Percentiles rank a stretch among this genome's conserved stretches.
Evolutionary conservation across 2,329 filamentous ascomycete genomes (phyloP).

Genomic region (Talaromyces sp.): DNA sequence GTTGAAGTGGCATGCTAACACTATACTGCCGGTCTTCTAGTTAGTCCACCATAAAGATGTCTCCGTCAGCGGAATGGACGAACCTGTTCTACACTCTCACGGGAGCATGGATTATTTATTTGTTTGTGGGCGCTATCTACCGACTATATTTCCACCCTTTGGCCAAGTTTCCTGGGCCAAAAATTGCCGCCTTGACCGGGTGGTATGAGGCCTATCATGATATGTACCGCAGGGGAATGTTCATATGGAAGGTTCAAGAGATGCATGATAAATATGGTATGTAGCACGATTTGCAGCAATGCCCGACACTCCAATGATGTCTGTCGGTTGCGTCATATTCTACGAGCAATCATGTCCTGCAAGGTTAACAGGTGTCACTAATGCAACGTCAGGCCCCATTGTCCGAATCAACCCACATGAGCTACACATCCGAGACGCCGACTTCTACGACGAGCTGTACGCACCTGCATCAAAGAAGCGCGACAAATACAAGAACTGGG

Average conservation of each 20-base stretch:
- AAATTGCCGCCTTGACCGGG: conserved; percentile 33
- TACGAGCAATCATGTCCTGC: background rate
- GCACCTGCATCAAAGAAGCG: conserved; percentile 27
- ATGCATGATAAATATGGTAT: conserved; percentile 39
- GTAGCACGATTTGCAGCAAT: background rate
- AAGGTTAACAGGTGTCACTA: background rate
- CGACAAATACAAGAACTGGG: conserved; percentile 29
- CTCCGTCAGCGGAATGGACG: background rate
- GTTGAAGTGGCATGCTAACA: background rate
- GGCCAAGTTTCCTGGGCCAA: conserved; percentile 32
- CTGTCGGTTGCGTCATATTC: background rate
- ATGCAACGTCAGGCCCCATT: conserved; percentile 30
- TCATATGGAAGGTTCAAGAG: conserved; percentile 34
- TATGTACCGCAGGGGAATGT: conserved; percentile 33
- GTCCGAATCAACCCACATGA: conserved; percentile 36
- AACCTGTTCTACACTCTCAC: background rate
- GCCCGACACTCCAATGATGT: background rate
- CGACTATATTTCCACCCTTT: conserved; percentile 38
- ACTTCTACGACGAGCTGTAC: conserved; percentile 38
- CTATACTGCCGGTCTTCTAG: background rate
- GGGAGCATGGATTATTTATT: conserved; percentile 10
- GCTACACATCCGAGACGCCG: conserved; percentile 36
- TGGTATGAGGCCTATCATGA: conserved; percentile 41
- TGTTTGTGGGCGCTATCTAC: conserved; percentile 26
- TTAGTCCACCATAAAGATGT: background rate